These are phyloP conservation scores for Alisma plantagoaquatica DNA, from an alignment of 106 monocot species.

Conservation along the genomic window DNA sequence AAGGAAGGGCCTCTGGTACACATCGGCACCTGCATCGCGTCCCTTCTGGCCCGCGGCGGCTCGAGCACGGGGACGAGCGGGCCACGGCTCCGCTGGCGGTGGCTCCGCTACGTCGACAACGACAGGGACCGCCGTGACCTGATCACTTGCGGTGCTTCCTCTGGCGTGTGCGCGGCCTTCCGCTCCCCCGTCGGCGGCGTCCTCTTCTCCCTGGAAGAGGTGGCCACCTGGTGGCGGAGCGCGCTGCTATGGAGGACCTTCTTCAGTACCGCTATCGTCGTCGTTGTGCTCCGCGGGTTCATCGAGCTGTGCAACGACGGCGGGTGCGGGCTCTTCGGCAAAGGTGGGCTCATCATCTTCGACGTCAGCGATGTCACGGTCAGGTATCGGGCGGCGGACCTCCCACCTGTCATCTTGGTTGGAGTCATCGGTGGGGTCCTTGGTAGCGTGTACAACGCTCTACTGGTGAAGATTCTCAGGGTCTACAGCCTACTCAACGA, in stretches of 20 bases:
- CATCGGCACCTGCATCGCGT: constrained; percentile 68
- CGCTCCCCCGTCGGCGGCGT: constrained; percentile 79
- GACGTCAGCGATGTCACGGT: constrained; percentile 35
- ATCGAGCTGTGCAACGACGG: constrained; percentile 49
- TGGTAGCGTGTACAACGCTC: constrained; percentile 62
- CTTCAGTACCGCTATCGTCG: constrained; percentile 70
- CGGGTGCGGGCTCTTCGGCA: constrained; percentile 61
- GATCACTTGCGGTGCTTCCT: constrained; percentile 59
- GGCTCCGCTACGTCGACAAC: constrained; percentile 57
- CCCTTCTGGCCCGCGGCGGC: constrained; percentile 51
- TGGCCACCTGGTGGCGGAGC: constrained; percentile 74
- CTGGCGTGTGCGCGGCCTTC: constrained; percentile 68
- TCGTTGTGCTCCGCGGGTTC: constrained; percentile 41
- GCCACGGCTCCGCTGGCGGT: no score
- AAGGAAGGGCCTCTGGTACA: constrained; percentile 80
- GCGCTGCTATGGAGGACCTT: constrained; percentile 68
- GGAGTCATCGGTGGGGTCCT: constrained; percentile 58
- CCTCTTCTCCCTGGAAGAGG: constrained; percentile 65
- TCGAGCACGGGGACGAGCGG: no score
- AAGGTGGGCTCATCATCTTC: constrained; percentile 68
- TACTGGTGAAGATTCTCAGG: constrained; percentile 46
- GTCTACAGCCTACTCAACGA: constrained; percentile 45
- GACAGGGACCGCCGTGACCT: constrained; percentile 67
- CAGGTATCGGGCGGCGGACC: constrained; percentile 33
- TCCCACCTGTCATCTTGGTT: constrained; percentile 46